A percentile compares a stretch with the other conserved stretches of the same genome.
Evolutionary conservation across 2,329 filamentous ascomycete genomes (phyloP).

Genomic region (Pseudogymnoascus sp.): DNA sequence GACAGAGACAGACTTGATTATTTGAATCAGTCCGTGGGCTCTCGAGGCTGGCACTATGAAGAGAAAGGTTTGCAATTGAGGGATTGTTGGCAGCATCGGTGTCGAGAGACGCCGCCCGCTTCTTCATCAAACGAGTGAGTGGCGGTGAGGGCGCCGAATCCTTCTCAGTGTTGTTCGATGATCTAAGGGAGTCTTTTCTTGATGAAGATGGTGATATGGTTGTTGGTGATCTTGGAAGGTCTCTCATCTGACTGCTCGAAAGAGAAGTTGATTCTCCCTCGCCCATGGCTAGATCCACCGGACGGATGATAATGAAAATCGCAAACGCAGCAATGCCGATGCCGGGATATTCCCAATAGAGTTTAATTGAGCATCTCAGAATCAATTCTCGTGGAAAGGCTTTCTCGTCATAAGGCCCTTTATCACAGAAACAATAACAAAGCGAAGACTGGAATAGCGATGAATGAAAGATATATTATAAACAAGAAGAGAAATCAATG

Average conservation of each 20-base stretch:
- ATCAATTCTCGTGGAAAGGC: background rate
- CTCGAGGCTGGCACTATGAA: slow-evolving; percentile 22
- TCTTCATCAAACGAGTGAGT: slow-evolving; percentile 24
- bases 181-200: background rate
- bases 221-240: slow-evolving; percentile 4
- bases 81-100: slow-evolving; percentile 23
- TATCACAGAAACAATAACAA: slow-evolving; percentile 7
- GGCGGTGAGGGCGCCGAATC: slow-evolving; percentile 22
- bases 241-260: background rate
- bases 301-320: slow-evolving; percentile 4
- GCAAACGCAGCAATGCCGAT: slow-evolving; percentile 6
- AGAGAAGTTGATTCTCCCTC: slow-evolving; percentile 1
- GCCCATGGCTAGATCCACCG: background rate
- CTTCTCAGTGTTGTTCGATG: slow-evolving; percentile 18
- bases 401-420: background rate
- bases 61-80: slow-evolving; percentile 23
- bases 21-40: slow-evolving; percentile 19
- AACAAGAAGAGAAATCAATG: background rate
- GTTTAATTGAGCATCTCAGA: background rate
- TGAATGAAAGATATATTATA: slow-evolving; percentile 1
- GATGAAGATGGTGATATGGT: background rate
- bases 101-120: slow-evolving; percentile 26
- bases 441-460: background rate
- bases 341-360: background rate
- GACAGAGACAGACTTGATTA: slow-evolving; percentile 56